These are phyloP conservation scores for Globisporangium carolinianum DNA, from an alignment of 352 stramenopile genomes.

Conservation along the genomic window DNA sequence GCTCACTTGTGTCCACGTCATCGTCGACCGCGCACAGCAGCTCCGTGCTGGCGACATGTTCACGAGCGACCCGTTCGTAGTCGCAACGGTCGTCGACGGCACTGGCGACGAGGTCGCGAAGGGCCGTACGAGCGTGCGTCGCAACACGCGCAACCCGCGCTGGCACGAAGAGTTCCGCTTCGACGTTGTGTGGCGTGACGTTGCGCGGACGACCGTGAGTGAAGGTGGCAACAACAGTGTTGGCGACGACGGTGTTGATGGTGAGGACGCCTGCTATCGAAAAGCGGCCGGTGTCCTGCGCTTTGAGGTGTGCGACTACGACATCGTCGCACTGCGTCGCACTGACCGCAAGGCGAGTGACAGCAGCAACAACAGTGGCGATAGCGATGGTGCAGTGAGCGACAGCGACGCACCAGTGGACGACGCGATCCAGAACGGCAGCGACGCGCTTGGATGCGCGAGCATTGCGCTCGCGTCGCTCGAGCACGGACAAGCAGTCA, in stretches of 20 bases:
- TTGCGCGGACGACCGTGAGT: not conserved
- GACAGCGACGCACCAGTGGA: constrained; percentile 6
- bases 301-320: constrained; percentile 32
- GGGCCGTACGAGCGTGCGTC: constrained; percentile 41
- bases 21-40: constrained; percentile 39
- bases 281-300: not conserved
- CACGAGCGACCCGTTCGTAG: constrained; percentile 60
- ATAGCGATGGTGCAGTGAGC: constrained; percentile 1
- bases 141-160: constrained; percentile 44
- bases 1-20: constrained; percentile 57
- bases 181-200: constrained; percentile 8
- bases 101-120: constrained; percentile 24
- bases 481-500: constrained; percentile 32
- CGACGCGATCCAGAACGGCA: not conserved
- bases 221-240: not conserved
- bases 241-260: constrained; percentile 10
- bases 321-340: constrained; percentile 18
- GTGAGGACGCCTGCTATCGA: constrained; percentile 3
- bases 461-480: constrained; percentile 32
- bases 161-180: constrained; percentile 76
- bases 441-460: constrained; percentile 43
- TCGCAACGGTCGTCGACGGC: constrained; percentile 19
- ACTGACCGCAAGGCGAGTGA: constrained; percentile 4
- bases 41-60: constrained; percentile 47
- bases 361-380: too few species aligned